Base-by-base conservation (phyloP, 2,329 filamentous ascomycete species). In the Biscogniauxia marginata region DNA sequence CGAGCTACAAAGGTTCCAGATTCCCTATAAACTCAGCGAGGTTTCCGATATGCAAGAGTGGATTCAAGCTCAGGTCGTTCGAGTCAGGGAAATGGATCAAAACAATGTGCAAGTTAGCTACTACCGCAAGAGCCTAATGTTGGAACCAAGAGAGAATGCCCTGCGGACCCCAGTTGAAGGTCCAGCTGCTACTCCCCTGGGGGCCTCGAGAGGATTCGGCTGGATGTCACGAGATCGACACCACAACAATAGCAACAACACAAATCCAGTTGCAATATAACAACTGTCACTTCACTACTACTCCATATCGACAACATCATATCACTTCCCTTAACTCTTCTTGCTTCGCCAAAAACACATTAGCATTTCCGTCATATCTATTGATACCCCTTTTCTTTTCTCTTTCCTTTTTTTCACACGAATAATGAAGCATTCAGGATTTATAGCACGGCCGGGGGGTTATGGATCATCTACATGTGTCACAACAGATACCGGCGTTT, bases 1-100 rank as follows among this genome's bases (percentile, higher is more conserved):
- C 61, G 93, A 98, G 66, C 83, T 99, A 7, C 95, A 99, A 72
- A 88, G 93, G 18, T 98, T 98, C 77, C 95, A 99, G 74, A 90
- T 96, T 19, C 91, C 93, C 0, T 98, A 98, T 72, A 84, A 88
- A 6, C 82, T 99, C 18, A 83, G 83, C 1, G 89, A 95, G 68
- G 79, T 98, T 3, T 85, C 90, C 0, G 93, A 98, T 66, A 82
- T 99, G 71, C 93, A 98, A 71, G 88, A 93, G 21, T 99, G 93
- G 93, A 85, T 99, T 71, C 85, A 93, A 60, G 82, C 85, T 20
- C 90, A 97, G 72, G 86, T 97, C 50, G 78, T 84, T 48, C 85
- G 88, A 23, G 90, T 97, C 47, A 89, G 89, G 11, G 82, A 85
- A 57, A 66, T 77, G 61, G 75, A 81, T 65, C 70, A 78, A 66